Evolutionary conservation across 2,329 filamentous ascomycete species (phyloP).

Genomic region (Scopulariopsis brevicaulis): DNA sequence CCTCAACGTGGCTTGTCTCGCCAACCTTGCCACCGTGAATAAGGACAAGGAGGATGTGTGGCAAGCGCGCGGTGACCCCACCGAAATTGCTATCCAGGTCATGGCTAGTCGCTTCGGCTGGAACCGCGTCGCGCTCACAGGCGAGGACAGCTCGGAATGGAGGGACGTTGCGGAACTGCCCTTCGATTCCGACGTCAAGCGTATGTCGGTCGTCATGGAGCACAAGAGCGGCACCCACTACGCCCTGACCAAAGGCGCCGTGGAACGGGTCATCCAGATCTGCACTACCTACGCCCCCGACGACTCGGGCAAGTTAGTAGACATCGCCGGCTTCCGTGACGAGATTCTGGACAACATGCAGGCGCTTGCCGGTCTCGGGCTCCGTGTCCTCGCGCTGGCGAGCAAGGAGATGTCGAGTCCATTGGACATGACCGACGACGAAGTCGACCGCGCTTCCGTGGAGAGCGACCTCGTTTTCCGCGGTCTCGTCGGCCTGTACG

Average conservation of each 20-base stretch:
- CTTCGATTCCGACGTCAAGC: constrained; percentile 65
- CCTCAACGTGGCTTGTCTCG: constrained; percentile 51
- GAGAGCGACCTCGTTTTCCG: constrained; percentile 55
- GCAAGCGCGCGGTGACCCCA: constrained; percentile 51
- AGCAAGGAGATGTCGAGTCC: constrained; percentile 24
- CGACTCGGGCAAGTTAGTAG: constrained; percentile 27
- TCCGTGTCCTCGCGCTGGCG: constrained; percentile 59
- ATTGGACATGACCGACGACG: constrained; percentile 21
- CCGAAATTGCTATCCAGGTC: constrained; percentile 65
- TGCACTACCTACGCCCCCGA: constrained; percentile 43
- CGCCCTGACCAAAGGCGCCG: constrained; percentile 55
- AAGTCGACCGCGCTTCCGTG: constrained; percentile 44
- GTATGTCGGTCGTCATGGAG: constrained; percentile 61
- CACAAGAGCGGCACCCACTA: too few relatives aligned
- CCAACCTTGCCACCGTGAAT: constrained; percentile 52
- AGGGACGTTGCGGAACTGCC: constrained; percentile 55
- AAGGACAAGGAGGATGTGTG: constrained; percentile 23
- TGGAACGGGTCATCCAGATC: constrained; percentile 54
- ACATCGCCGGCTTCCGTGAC: constrained; percentile 40
- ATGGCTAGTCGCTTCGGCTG: constrained; percentile 59
- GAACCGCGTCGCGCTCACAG: constrained; percentile 42
- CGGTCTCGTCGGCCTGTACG: constrained; percentile 60
- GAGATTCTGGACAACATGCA: constrained; percentile 59
- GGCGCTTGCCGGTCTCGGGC: constrained; percentile 50
- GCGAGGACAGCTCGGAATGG: constrained; percentile 11